Evolutionary conservation across 2,329 filamentous ascomycete species (phyloP).

Genomic region (Aspergillus eucalypticola): DNA sequence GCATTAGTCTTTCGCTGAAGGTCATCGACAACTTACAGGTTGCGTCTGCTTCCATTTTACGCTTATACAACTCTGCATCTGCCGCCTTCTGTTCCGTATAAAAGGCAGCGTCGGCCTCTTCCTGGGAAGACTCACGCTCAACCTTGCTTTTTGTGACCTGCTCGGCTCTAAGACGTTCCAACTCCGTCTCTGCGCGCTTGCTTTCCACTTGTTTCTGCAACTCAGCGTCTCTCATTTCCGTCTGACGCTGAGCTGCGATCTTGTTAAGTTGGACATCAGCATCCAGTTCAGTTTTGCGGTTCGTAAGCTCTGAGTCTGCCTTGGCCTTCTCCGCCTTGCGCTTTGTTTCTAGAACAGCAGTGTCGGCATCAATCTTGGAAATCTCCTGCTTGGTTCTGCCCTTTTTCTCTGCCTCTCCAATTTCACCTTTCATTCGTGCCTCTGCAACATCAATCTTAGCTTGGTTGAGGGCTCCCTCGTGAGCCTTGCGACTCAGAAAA

Average conservation of each 20-base stretch:
- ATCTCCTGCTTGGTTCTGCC: conserved; percentile 83
- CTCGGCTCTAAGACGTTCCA: conserved; percentile 74
- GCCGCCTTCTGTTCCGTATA: conserved; percentile 55
- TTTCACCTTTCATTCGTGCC: conserved; percentile 62
- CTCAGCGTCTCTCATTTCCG: conserved; percentile 76
- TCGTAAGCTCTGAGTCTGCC: conserved; percentile 74
- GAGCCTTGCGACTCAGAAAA: conserved; percentile 77
- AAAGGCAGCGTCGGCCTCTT: conserved; percentile 51
- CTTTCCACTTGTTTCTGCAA: conserved; percentile 75
- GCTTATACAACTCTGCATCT: conserved; percentile 50
- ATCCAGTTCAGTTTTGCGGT: conserved; percentile 69
- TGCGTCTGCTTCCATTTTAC: conserved; percentile 44
- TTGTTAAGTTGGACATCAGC: conserved; percentile 74
- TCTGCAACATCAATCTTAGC: conserved; percentile 64
- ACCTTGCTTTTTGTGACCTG: conserved; percentile 74
- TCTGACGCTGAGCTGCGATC: conserved; percentile 70
- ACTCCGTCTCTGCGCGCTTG: conserved; percentile 75
- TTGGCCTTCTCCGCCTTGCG: conserved; percentile 77
- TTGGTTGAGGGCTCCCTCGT: conserved; percentile 82
- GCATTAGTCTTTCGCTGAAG: background rate
- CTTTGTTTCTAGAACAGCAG: conserved; percentile 80
- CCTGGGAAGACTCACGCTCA: conserved; percentile 46
- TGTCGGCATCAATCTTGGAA: conserved; percentile 83
- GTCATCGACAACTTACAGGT: conserved; percentile 26
- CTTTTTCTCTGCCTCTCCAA: conserved; percentile 69